Conservation (phyloP, 2,329 filamentous ascomycete genomes). For the Botryotinia convoluta region DNA sequence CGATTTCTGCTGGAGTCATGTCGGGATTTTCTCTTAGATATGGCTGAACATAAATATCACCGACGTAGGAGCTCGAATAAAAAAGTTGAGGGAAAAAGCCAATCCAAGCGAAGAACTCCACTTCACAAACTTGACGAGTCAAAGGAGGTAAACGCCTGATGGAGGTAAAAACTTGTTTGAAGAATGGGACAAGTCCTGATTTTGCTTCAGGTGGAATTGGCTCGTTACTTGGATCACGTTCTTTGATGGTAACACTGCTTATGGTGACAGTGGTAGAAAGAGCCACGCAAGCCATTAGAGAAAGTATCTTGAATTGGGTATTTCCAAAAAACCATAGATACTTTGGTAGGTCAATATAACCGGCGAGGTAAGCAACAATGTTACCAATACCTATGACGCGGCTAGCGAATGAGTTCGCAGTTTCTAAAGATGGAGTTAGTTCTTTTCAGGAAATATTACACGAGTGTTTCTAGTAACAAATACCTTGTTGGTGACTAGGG, state of each 20-base stretch:
- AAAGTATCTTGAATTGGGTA: conserved; percentile 91
- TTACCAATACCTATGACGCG: conserved; percentile 84
- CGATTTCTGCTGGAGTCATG: conserved; percentile 72
- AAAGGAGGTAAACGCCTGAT: conserved; percentile 78
- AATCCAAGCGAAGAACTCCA: conserved; percentile 87
- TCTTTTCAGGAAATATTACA: not conserved
- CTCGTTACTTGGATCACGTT: conserved; percentile 77
- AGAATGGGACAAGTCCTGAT: conserved; percentile 73
- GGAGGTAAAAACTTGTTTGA: conserved; percentile 71
- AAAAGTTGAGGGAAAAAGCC: conserved; percentile 96
- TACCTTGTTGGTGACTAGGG: conserved; percentile 80
- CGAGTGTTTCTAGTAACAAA: conserved; percentile 18
- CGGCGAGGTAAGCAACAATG: conserved; percentile 84
- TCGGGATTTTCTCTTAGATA: conserved; percentile 74
- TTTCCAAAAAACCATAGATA: conserved; percentile 77
- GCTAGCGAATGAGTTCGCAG: conserved; percentile 92
- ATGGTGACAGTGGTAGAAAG: conserved; percentile 68
- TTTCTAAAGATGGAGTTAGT: conserved; percentile 36
- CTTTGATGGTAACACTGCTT: conserved; percentile 67
- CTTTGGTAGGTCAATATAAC: conserved; percentile 75
- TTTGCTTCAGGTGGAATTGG: conserved; percentile 58
- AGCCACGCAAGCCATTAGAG: conserved; percentile 75
- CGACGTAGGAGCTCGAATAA: conserved; percentile 92
- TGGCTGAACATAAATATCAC: conserved; percentile 87
- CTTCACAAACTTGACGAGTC: conserved; percentile 75